A percentile compares a stretch with the other conserved stretches of the same genome.
phyloP scores from a whole-genome alignment of 2,329 filamentous ascomycete genomes.

The Sporothrix brasiliensis region DNA sequence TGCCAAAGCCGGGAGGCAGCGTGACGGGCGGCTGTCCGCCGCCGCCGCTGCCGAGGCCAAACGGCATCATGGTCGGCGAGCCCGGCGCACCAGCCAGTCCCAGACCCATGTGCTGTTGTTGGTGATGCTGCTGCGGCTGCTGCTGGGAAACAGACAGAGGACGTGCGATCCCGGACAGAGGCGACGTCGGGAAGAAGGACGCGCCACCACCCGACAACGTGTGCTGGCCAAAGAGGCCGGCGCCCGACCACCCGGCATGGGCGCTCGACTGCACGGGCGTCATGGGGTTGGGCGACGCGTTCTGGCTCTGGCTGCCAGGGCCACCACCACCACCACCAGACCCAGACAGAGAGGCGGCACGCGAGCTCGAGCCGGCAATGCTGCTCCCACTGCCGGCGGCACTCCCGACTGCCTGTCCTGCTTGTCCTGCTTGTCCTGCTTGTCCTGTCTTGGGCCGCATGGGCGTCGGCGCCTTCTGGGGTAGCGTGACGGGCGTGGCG shows the following conservation, averaged over 20 bases:
- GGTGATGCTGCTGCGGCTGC: not conserved
- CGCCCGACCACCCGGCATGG: constrained; percentile 62
- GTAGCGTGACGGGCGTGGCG: not conserved
- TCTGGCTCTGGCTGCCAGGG: constrained; percentile 53
- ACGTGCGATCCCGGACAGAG: constrained; percentile 59
- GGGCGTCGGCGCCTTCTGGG: constrained; percentile 75
- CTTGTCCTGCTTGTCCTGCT: constrained; percentile 78
- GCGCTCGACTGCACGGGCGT: constrained; percentile 68
- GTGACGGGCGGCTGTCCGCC: not conserved
- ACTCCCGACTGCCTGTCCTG: constrained; percentile 57
- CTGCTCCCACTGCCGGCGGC: constrained; percentile 41
- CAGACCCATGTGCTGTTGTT: not conserved
- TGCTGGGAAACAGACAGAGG: constrained; percentile 38
- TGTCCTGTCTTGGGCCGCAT: constrained; percentile 76
- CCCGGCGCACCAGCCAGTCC: not conserved
- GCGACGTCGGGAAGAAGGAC: constrained; percentile 62
- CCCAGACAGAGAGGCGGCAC: constrained; percentile 64
- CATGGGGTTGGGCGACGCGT: constrained; percentile 61
- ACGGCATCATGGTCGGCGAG: not conserved
- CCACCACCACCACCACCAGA: constrained; percentile 33
- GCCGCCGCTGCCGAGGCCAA: not conserved
- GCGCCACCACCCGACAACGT: not conserved
- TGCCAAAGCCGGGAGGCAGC: constrained; percentile 13
- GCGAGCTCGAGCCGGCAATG: constrained; percentile 64
- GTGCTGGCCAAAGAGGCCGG: constrained; percentile 38